Evolutionary conservation across 2,329 filamentous ascomycete species (phyloP), one percentile per base, ranked within the genome.

Genomic region (Aureobasidium sp.): DNA sequence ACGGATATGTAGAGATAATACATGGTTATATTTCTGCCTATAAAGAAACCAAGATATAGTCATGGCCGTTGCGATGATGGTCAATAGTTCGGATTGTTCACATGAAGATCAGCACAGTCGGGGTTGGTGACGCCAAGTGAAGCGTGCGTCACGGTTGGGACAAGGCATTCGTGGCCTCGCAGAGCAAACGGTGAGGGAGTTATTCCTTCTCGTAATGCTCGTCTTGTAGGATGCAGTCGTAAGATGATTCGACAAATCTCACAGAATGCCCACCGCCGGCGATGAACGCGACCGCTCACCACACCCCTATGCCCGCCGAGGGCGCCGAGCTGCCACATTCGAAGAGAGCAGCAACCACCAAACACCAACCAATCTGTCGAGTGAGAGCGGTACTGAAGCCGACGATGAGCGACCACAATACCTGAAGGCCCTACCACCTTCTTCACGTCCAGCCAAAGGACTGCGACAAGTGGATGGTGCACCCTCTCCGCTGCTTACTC

Each of bases 361-460:
- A 64, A 63, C 65, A 63, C 54, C 58, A 57, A 84, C 15, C 1
- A 79, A 81, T 1, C 81, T 85, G 2, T 84, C 83, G 11, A 96
- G 90, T 73, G 92, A 96, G 67, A 96, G 91, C 72, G 93, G 93
- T 29, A 96, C 92, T 21, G 93, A 97, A 72, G 93, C 93, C 42
- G 93, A 97, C 69, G 93, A 97, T 76, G 93, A 97, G 73, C 89
- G 92, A 65, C 41, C 49, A 73, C 76, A 11, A 5, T 87, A 93
- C 67, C 79, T 96, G 62, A 94, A 88, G 72, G 89, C 91, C 0
- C 77, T 97, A 27, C 92, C 93, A 1, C 90, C 92, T 2, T 87
- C 82, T n/a, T 67, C 81, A 9, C 83, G 85, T 64, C 80, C 85
- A 36, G 87, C 89, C 71, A 97, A 96, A 75, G 92, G 91, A 8